Evolutionary conservation across 345 rosid genomes (phyloP).

Genomic region (Balakata baccata): DNA sequence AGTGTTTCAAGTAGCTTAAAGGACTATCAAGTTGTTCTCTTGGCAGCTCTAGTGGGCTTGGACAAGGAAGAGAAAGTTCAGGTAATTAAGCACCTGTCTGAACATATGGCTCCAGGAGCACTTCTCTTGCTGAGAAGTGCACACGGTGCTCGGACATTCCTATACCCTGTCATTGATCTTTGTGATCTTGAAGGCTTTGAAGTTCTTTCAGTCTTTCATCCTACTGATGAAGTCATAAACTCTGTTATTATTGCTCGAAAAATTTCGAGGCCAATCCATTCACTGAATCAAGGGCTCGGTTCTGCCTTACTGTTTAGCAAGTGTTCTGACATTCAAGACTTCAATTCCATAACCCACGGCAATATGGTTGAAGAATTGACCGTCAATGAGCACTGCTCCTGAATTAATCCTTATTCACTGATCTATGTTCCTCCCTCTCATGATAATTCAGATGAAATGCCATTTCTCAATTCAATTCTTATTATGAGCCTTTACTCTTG

Average conservation of each 20-base stretch:
- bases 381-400: slow-evolving; percentile 1
- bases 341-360: neutral
- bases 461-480: neutral
- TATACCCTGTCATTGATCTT: slow-evolving; percentile 24
- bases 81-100: slow-evolving; percentile 15
- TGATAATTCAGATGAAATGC: neutral
- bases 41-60: slow-evolving; percentile 33
- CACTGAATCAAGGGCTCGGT: neutral
- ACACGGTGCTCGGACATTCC: slow-evolving; percentile 22
- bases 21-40: slow-evolving; percentile 13
- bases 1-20: slow-evolving; percentile 4
- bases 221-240: slow-evolving; percentile 23
- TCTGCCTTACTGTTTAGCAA: slow-evolving; percentile 6
- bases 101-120: slow-evolving; percentile 26
- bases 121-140: slow-evolving; percentile 22
- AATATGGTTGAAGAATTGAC: slow-evolving; percentile 4
- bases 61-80: slow-evolving; percentile 20
- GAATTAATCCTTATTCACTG: neutral
- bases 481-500: neutral
- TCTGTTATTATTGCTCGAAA: slow-evolving; percentile 21
- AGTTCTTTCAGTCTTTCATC: slow-evolving; percentile 28
- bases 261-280: neutral
- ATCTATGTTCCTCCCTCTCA: neutral
- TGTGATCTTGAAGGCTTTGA: slow-evolving; percentile 20
- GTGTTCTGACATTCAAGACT: slow-evolving; percentile 1